A percentile compares a stretch with the other conserved stretches of the same genome.
Conservation (phyloP, 1,139 yeast genomes). For the Eremothecium sinecaudum region DNA sequence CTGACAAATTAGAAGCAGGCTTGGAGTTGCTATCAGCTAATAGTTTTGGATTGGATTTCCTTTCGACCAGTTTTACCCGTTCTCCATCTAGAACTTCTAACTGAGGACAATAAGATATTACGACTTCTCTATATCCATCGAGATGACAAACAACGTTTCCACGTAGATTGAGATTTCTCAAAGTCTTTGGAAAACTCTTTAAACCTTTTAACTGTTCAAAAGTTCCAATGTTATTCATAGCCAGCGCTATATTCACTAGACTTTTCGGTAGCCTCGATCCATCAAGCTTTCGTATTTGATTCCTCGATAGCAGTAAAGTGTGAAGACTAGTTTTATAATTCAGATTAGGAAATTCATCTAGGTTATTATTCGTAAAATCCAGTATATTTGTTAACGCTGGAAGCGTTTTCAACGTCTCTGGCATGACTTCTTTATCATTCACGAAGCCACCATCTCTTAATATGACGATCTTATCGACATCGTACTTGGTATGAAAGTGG, state of each 20-base stretch:
- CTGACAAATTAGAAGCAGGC: constrained; percentile 33
- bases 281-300: constrained; percentile 18
- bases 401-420: constrained; percentile 19
- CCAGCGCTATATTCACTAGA: constrained; percentile 19
- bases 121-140: constrained; percentile 50
- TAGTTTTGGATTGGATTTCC: constrained; percentile 34
- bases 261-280: constrained; percentile 22
- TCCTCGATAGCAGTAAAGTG: constrained; percentile 25
- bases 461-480: constrained; percentile 24
- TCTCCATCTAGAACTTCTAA: constrained; percentile 58
- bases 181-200: constrained; percentile 17
- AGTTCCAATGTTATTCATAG: constrained; percentile 19
- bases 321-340: constrained; percentile 18
- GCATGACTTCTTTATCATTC: constrained; percentile 21
- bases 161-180: constrained; percentile 39
- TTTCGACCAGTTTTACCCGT: constrained; percentile 49
- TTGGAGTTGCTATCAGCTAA: constrained; percentile 16
- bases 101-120: constrained; percentile 56
- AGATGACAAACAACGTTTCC: constrained; percentile 54
- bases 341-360: constrained; percentile 21
- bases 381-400: constrained; percentile 20
- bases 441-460: constrained; percentile 24
- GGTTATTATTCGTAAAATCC: constrained; percentile 28
- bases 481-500: constrained; percentile 19
- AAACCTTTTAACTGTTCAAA: constrained; percentile 18